phyloP scores from a whole-genome alignment of 495 filamentous ascomycete genomes.

The Hapsidospora chrysogenum region DNA sequence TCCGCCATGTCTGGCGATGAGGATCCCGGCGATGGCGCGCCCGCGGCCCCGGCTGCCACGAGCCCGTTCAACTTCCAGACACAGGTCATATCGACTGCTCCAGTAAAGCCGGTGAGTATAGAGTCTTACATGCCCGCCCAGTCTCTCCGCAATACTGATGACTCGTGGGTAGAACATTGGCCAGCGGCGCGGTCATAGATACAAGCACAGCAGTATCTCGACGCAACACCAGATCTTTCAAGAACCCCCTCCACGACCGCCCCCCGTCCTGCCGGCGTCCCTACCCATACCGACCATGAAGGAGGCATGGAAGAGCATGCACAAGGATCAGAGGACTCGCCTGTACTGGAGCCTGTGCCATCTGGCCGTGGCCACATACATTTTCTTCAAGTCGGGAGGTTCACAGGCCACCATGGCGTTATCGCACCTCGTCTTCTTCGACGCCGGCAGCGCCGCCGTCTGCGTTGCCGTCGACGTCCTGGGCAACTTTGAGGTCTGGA shows the following conservation, averaged over 20 bases:
- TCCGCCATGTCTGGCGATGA: constrained; percentile 18
- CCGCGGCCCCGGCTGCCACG: constrained; percentile 16
- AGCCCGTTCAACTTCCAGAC: constrained; percentile 92
- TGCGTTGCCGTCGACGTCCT: constrained; percentile 87
- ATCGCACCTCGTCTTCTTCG: constrained; percentile 85
- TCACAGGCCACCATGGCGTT: constrained; percentile 87
- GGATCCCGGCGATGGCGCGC: constrained; percentile 12
- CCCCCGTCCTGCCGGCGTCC: constrained; percentile 79
- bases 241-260: constrained; percentile 76
- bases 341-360: constrained; percentile 86
- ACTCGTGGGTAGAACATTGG: constrained; percentile 47
- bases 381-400: constrained; percentile 68
- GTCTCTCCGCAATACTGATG: not conserved
- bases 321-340: constrained; percentile 64
- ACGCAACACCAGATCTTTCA: constrained; percentile 82
- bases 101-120: constrained; percentile 68
- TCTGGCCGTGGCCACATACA: constrained; percentile 59
- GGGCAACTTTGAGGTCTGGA: constrained; percentile 95
- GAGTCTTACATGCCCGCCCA: not conserved
- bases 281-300: constrained; percentile 81
- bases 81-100: constrained; percentile 55
- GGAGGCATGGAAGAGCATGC: constrained; percentile 76
- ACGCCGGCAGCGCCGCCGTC: constrained; percentile 81
- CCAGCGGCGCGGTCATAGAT: constrained; percentile 87
- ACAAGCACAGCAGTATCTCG: constrained; percentile 92